phyloP scores from a whole-genome alignment of 441 rosid species.

The Croton laevigatus region DNA sequence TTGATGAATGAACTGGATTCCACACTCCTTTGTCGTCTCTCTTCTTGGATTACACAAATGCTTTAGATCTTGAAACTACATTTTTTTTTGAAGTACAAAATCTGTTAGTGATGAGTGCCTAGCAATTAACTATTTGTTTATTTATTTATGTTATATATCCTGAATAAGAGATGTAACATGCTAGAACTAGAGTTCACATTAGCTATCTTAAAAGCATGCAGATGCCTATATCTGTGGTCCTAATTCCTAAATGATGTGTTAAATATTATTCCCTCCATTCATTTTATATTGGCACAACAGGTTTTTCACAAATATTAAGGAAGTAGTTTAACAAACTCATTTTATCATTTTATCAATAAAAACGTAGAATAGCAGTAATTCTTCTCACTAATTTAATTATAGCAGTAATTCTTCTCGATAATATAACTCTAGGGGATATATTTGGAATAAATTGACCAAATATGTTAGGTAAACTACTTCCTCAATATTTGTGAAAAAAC shows the following conservation, averaged over 20 bases:
- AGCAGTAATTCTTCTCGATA: no score
- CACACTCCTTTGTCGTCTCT: background rate
- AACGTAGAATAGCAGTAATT: no score
- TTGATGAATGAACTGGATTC: slow-evolving; percentile 1
- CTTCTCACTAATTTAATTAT: no score
- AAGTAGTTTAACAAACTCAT: no score
- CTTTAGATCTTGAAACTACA: background rate
- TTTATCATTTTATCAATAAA: no score
- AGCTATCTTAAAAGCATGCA: background rate
- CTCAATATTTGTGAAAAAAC: no score
- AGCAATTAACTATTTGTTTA: background rate
- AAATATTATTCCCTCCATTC: background rate
- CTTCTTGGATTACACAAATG: background rate
- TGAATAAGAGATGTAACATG: background rate
- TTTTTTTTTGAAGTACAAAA: background rate
- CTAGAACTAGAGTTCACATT: background rate
- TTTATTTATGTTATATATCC: background rate
- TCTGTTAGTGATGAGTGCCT: background rate
- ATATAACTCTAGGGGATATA: no score
- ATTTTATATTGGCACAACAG: no score
- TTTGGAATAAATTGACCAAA: no score
- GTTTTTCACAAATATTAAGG: no score
- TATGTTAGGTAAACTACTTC: no score
- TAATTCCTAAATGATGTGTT: background rate
- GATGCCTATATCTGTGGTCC: background rate